A percentile compares a stretch with the other conserved stretches of the same genome.
These are phyloP conservation scores for Fusarium sp. DNA, from an alignment of 2,329 filamentous ascomycete genomes.

Conservation along the genomic window DNA sequence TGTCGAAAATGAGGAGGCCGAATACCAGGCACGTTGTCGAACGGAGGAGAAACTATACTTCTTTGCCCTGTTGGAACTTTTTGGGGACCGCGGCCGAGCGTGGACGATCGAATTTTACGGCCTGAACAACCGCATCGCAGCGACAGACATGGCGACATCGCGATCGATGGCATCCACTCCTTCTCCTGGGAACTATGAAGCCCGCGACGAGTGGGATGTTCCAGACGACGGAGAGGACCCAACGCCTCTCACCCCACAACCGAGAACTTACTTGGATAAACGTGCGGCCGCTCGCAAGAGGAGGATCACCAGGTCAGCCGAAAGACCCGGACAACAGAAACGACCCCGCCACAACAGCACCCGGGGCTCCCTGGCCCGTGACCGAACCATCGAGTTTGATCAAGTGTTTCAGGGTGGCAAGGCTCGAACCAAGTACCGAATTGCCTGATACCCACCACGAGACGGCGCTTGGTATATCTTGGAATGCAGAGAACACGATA, in stretches of 20 bases:
- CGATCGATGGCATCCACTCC: background rate
- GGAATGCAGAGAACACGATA: background rate
- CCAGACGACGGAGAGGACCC: background rate
- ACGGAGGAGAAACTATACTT: background rate
- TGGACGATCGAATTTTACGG: background rate
- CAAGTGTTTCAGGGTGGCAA: constrained; percentile 9
- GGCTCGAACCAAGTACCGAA: constrained; percentile 4
- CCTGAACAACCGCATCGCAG: background rate
- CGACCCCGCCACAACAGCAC: background rate
- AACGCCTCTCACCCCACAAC: background rate
- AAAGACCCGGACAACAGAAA: background rate
- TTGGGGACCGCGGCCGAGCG: background rate
- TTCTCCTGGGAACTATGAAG: background rate
- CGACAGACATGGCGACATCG: background rate
- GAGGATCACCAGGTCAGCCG: background rate
- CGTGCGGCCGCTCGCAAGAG: background rate
- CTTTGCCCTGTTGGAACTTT: background rate
- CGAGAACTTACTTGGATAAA: background rate
- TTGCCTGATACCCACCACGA: background rate
- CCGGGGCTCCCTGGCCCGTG: background rate
- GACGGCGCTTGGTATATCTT: constrained; percentile 10
- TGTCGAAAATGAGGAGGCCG: background rate
- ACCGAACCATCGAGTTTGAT: constrained; percentile 3
- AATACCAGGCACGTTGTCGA: background rate
- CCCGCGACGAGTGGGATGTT: background rate